Base-by-base conservation (phyloP, 305 asterid genomes). In the Salvia sclarea region DNA sequence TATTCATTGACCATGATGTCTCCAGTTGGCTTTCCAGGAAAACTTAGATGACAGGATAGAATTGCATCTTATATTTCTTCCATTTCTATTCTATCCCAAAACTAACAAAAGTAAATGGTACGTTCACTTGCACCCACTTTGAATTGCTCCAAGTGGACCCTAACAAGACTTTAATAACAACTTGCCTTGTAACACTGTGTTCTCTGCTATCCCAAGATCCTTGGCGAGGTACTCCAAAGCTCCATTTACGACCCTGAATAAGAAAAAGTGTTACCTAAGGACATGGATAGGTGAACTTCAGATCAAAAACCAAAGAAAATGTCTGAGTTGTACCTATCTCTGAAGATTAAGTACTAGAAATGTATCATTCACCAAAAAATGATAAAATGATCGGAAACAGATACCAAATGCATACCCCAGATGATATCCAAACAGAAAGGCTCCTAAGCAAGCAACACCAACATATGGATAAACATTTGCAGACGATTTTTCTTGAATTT, bases 401-500 rank as follows among this genome's bases (percentile, higher is more conserved):
- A 43, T 35, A 72, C 9, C 47, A 10, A 43, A 35, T 63, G 60
- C 76, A 53, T 87, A 91, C 98, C 96, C 98, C 43, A 92, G 88
- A 82, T 92, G 98, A 83, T 92, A 92, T 64, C 98, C 98, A 83
- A 92, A 92, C 61, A 92, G 78, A 75, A 82, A 69, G 24, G 98
- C 97, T 47, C 87, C 98, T 70, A 92, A 64, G 79, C 98, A 89
- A 55, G 98, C 98, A 66, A 88, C 90, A 50, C 93, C 98, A 75
- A 92, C 98, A 72, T 90, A 92, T 56, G 96, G 97, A 60, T 86
- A 74, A 13, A 92, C 98, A 8, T 92, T 72, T 66, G 80, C 91
- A 65, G 96, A 83, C 18, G 97, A 82, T 76, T 81, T 88, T 64
- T 63, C 85, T 54, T 76, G 78, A 53, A 76, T 37, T 81, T 85